Evolutionary conservation across 148 eudicot genomes (phyloP), one percentile per base, ranked within the genome.

Genomic region (Camellia japonica): DNA sequence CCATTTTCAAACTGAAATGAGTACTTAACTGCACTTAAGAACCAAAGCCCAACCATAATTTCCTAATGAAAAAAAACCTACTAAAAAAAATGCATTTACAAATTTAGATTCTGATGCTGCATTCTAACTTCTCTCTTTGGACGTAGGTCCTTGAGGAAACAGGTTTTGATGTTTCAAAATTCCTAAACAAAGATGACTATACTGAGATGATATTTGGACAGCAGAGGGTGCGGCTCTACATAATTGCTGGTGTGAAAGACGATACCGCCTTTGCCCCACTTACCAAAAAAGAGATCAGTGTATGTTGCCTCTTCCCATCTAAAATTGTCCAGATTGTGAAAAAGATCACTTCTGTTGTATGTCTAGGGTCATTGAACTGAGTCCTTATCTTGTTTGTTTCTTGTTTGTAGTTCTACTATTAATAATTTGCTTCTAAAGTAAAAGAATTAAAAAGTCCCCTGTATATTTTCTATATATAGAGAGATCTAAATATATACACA

Each of bases 251-350:
- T 64, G 97, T 96, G 79, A 90, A 83, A 80, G 97, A 93, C 43
- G 93, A 92, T 76, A 96, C 98, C 41, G 58, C 87, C 20, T 96
- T 96, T 86, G 99, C 99, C 51, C 99, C 99, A 44, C 95, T 71
- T 2, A 96, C 98, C 75, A 96, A 96, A 82, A 96, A 96, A 80
- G 99, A 96, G 88, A 96, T 96, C 83, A 96, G 99, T 77, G 99
- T 96, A 96, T 70, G 93, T 69, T 38, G 77, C 70, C 68, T 69
- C 73, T 74, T 54, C 9, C 74, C 4, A 64, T 67, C 75, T 59
- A 43, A 73, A 43, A 16, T 20, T 55, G 2, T 58, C 56, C 30
- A 1, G 46, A 16, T 18, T 59, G 62, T 7, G 4, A 65, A 60
- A 78, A 69, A 51, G 47, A 58, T 44, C 30, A 61, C 65, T 61